Percentiles rank a stretch among this genome's conserved stretches.
phyloP scores from a whole-genome alignment of 192 early-diverging fungal species.

The Rhizophagus clarus region DNA sequence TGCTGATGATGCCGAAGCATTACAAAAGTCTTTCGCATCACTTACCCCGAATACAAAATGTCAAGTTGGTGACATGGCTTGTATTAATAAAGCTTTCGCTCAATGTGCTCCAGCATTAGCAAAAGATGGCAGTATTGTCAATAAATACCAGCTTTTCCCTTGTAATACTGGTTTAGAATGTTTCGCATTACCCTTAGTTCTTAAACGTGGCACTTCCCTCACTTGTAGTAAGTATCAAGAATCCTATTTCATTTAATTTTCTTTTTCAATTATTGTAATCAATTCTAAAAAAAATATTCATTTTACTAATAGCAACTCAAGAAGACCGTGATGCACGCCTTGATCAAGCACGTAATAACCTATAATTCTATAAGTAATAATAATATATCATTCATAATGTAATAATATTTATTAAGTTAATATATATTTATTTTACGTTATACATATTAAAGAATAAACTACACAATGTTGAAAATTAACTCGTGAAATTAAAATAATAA shows the following conservation, averaged over 20 bases:
- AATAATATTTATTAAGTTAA: too few species aligned
- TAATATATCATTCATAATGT: too few species aligned
- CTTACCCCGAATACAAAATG: too few species aligned
- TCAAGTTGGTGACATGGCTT: neutral
- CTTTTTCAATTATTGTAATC: neutral
- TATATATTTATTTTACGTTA: too few species aligned
- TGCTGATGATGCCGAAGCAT: too few species aligned
- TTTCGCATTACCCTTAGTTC: neutral
- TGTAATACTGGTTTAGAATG: neutral
- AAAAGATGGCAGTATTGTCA: neutral
- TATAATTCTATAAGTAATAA: too few species aligned
- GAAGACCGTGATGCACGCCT: neutral
- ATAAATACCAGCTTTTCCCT: neutral
- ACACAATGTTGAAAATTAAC: too few species aligned
- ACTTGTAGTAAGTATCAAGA: neutral
- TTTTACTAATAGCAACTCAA: neutral
- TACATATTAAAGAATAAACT: too few species aligned
- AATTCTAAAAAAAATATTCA: neutral
- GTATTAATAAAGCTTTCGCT: neutral
- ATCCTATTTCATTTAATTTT: neutral
- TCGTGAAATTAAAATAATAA: too few species aligned
- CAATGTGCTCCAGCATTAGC: neutral
- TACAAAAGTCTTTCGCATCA: too few species aligned
- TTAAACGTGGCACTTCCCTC: neutral
- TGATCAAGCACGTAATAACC: neutral